phyloP scores from a whole-genome alignment of 2,329 filamentous ascomycete genomes.

The Exophiala oligosperma region DNA sequence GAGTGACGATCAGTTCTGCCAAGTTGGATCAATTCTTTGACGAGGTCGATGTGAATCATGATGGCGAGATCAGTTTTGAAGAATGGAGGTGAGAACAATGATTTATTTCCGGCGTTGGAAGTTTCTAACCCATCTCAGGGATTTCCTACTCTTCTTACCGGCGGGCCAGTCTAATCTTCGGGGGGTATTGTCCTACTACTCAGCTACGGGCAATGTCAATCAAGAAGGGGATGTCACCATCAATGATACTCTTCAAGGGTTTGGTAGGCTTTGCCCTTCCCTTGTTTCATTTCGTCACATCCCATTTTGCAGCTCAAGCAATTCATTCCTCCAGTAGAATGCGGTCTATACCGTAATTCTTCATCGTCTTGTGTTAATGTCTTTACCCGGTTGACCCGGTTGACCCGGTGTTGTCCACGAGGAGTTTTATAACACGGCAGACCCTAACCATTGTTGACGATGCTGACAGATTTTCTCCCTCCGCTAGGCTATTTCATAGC shows the following conservation, averaged over 20 bases:
- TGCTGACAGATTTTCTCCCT: conserved; percentile 70
- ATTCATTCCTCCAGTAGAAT: too few species aligned
- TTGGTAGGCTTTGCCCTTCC: conserved; percentile 67
- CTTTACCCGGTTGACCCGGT: not conserved
- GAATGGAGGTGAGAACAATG: conserved; percentile 82
- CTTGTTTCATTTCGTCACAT: conserved; percentile 1
- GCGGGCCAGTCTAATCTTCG: conserved; percentile 70
- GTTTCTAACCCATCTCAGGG: conserved; percentile 54
- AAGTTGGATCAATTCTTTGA: conserved; percentile 83
- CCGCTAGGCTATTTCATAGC: conserved; percentile 97
- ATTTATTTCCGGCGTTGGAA: not conserved
- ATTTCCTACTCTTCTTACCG: conserved; percentile 89
- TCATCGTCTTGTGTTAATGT: too few species aligned
- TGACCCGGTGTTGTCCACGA: not conserved
- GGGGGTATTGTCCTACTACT: conserved; percentile 87
- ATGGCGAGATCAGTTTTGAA: conserved; percentile 83
- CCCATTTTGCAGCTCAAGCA: not conserved
- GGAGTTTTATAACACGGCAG: not conserved
- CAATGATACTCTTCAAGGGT: conserved; percentile 85
- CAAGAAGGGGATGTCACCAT: conserved; percentile 92
- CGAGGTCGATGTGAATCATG: conserved; percentile 85
- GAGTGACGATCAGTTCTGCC: conserved; percentile 73
- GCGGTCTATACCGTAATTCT: too few species aligned
- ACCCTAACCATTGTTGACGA: conserved; percentile 29
- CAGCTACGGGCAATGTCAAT: conserved; percentile 83